Base-by-base conservation (phyloP, 2,329 filamentous ascomycete species). In the Hypoxylon sp. region DNA sequence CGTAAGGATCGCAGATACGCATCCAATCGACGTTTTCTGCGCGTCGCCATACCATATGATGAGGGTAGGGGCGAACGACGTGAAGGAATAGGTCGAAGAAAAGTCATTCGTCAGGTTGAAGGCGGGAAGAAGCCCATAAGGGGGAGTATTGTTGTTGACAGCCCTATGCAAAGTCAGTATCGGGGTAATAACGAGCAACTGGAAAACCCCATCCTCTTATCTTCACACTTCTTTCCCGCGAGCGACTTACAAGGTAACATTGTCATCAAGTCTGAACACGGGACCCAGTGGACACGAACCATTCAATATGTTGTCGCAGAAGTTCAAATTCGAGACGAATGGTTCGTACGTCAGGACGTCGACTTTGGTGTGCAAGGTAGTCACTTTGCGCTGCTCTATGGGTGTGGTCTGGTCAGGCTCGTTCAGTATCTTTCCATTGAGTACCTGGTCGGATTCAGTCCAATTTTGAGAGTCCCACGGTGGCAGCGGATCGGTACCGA, bases 81-180 rank as follows among this genome's bases (percentile, higher is more conserved):
- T 85, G 74, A 99, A 97, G 4, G 92, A 86, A 76, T 97, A 99
- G 0, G 88, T 87, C n/a, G 92, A 92, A 68, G 84, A 82, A 76
- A 98, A 90, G 65, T 92, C 84, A 76, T 93, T 88, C 28, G 84
- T 83, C 30, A 97, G 79, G 56, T 87, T 89, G 74, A 97, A 89
- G 1, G 91, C 89, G 2, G 91, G 92, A 39, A 97, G 81, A 39
- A 97, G 81, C 8, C 75, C 75, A 69, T 81, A 71, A 30, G 64
- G 52, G 17, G 48, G 39, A 19, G n/a, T 47, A 30, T 63, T 48
- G 17, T 46, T 28, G 59, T 59, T 51, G 59, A 58, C 54, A 41
- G 60, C 60, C 11, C 63, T 70, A 19, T 28, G 39, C 32, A 6
- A 52, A 49, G 6, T 19, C 37, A 41, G 34, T 19, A 41, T 41